These are phyloP conservation scores for Dictyostelium capitatum DNA, from an alignment of 78 protist species.

Conservation along the genomic window DNA sequence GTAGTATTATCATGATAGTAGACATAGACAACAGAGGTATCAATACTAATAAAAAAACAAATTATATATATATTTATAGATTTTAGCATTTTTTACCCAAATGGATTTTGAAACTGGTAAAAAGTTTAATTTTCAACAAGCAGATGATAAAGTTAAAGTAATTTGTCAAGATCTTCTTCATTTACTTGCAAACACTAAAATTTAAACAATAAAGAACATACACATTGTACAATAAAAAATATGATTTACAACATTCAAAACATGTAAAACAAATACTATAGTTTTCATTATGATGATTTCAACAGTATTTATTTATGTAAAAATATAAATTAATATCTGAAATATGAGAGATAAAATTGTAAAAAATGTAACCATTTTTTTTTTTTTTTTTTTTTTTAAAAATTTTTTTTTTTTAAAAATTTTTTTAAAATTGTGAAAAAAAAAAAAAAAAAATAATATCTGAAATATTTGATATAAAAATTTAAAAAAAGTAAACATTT, in stretches of 20 bases:
- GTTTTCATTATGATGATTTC: neutral
- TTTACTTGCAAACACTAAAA: slow-evolving; percentile 48
- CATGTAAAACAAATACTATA: neutral
- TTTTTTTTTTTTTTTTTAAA: neutral
- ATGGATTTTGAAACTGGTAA: slow-evolving; percentile 76
- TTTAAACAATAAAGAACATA: slow-evolving; percentile 7
- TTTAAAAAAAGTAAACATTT: neutral
- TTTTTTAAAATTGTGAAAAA: neutral
- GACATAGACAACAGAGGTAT: neutral
- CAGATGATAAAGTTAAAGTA: slow-evolving; percentile 65
- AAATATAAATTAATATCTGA: neutral
- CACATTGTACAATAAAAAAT: neutral
- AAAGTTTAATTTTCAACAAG: slow-evolving; percentile 57
- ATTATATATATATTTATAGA: neutral
- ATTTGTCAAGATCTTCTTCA: slow-evolving; percentile 56
- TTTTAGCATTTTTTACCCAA: slow-evolving; percentile 68
- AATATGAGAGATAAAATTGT: neutral
- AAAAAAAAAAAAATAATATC: neutral
- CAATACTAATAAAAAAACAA: neutral
- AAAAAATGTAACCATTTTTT: neutral
- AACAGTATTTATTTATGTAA: neutral
- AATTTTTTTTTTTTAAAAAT: slow-evolving; percentile 4
- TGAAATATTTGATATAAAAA: too few species aligned
- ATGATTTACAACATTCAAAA: neutral
- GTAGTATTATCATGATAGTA: neutral